Percentiles rank a stretch among this genome's conserved stretches.
These are phyloP conservation scores for Candida mattraensis DNA, from an alignment of 805 yeast species.

Conservation along the genomic window DNA sequence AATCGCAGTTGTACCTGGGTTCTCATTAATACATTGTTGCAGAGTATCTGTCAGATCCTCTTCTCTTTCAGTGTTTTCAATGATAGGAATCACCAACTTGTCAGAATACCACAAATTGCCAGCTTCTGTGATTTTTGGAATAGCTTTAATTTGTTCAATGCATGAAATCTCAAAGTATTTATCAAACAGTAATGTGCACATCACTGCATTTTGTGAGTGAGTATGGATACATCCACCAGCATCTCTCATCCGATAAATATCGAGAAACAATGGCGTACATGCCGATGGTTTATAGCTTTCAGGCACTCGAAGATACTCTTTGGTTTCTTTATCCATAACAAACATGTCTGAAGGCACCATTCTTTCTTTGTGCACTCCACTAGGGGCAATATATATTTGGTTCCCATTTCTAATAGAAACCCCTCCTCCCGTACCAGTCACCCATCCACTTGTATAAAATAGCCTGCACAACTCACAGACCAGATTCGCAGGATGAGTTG, in stretches of 20 bases:
- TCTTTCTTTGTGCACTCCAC: constrained; percentile 94
- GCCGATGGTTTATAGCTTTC: constrained; percentile 79
- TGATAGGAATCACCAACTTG: constrained; percentile 80
- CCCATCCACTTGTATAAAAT: constrained; percentile 85
- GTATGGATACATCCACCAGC: constrained; percentile 96
- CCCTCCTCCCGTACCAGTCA: constrained; percentile 96
- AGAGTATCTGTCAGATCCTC: constrained; percentile 74
- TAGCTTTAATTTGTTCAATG: constrained; percentile 90
- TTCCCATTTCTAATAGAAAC: constrained; percentile 68
- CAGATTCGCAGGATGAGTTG: constrained; percentile 73
- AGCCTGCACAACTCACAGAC: constrained; percentile 78
- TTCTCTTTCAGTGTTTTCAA: constrained; percentile 87
- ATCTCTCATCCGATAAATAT: constrained; percentile 60
- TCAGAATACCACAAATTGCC: constrained; percentile 75
- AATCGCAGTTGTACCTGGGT: constrained; percentile 83
- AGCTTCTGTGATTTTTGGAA: constrained; percentile 65
- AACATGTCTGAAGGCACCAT: constrained; percentile 81
- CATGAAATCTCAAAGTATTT: constrained; percentile 73
- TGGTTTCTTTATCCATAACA: constrained; percentile 59
- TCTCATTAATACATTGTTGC: constrained; percentile 58
- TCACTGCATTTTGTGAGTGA: constrained; percentile 86
- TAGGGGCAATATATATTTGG: constrained; percentile 77
- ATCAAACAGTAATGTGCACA: constrained; percentile 69
- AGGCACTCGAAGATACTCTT: constrained; percentile 61
- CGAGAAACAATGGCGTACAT: constrained; percentile 84